Evolutionary conservation across 106 monocot species (phyloP).

Genomic region (Allium fistulosum): DNA sequence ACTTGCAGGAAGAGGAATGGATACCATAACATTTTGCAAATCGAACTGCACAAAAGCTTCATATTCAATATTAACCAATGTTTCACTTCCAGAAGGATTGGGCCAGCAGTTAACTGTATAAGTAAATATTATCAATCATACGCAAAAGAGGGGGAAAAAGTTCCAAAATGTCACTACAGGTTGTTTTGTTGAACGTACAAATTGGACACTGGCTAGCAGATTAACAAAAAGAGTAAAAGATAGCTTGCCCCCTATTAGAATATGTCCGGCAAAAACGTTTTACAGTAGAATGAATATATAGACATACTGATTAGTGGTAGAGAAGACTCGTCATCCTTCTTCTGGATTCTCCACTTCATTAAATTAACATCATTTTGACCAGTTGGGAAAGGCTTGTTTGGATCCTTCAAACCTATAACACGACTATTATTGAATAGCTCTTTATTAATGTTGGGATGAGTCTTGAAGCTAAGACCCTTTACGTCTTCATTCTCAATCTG

Average conservation of each 20-base stretch:
- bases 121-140: not conserved
- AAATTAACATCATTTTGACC: constrained; percentile 91
- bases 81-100: constrained; percentile 90
- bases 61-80: constrained; percentile 96
- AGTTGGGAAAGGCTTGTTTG: constrained; percentile 85
- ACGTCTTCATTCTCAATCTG: constrained; percentile 85
- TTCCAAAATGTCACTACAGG: not conserved
- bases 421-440: constrained; percentile 84
- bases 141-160: not conserved
- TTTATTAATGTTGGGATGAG: constrained; percentile 97
- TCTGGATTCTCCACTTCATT: constrained; percentile 98
- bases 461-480: constrained; percentile 81
- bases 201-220: no score
- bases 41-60: constrained; percentile 91
- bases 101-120: constrained; percentile 94
- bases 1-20: constrained; percentile 84
- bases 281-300: constrained; percentile 3
- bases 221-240: no score
- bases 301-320: constrained; percentile 79
- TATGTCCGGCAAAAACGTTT: not conserved
- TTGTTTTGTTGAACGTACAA: no score
- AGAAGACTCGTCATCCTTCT: constrained; percentile 63
- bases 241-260: no score
- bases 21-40: constrained; percentile 80
- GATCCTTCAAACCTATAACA: constrained; percentile 79